These are phyloP conservation scores for Westerdykella aurantiaca DNA, from an alignment of 2,329 filamentous ascomycete species.

Conservation along the genomic window DNA sequence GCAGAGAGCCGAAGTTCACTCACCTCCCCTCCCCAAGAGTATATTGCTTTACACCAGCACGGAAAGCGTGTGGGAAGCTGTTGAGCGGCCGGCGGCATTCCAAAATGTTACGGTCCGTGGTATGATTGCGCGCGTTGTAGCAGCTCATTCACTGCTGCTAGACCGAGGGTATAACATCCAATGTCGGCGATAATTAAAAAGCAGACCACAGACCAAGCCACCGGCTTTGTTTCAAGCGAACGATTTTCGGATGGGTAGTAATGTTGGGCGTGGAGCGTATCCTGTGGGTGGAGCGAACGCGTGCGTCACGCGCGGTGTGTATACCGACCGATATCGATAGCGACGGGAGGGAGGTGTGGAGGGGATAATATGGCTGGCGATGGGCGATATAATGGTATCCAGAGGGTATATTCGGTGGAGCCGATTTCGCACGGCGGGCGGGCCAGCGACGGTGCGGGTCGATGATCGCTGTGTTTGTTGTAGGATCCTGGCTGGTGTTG, in stretches of 20 bases:
- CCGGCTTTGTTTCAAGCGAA: neutral
- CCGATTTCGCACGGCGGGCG: neutral
- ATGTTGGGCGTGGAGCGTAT: neutral
- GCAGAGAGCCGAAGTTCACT: conserved; percentile 6
- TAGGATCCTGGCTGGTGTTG: neutral
- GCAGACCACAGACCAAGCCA: neutral
- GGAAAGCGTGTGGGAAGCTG: conserved; percentile 71
- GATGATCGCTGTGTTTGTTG: neutral
- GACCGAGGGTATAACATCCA: neutral
- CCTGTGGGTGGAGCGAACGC: neutral
- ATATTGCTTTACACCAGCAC: conserved; percentile 86
- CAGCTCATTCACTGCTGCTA: no score
- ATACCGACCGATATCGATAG: no score
- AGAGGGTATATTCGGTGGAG: neutral
- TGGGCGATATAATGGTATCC: neutral
- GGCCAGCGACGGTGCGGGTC: neutral
- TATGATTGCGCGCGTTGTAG: neutral
- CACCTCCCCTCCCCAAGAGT: conserved; percentile 84
- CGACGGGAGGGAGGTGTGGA: neutral
- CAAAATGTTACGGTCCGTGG: neutral
- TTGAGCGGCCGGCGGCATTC: conserved; percentile 44
- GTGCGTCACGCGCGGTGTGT: no score
- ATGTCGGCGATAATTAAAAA: neutral
- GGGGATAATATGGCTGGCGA: neutral
- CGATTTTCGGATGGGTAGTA: neutral